phyloP scores from a whole-genome alignment of 2,329 filamentous ascomycete genomes.

The Alternaria triticimaculans region DNA sequence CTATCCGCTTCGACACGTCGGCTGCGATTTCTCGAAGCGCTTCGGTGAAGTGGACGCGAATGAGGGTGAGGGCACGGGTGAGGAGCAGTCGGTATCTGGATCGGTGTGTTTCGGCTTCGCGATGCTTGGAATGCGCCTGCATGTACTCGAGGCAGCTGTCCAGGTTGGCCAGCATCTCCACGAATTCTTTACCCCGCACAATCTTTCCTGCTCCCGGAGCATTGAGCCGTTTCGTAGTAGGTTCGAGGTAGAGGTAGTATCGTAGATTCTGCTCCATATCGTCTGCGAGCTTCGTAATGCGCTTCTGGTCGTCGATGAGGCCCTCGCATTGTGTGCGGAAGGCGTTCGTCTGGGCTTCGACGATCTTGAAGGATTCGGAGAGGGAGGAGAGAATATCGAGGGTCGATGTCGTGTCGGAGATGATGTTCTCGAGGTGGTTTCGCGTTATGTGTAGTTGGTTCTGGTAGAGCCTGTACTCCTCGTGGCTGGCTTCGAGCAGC shows the following conservation, averaged over 20 bases:
- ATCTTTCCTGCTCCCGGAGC: constrained; percentile 87
- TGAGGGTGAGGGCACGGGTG: constrained; percentile 70
- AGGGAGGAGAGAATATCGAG: constrained; percentile 78
- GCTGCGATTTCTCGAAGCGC: constrained; percentile 67
- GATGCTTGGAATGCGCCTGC: constrained; percentile 82
- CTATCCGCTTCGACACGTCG: constrained; percentile 68
- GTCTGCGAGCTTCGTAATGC: constrained; percentile 78
- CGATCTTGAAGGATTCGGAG: constrained; percentile 83
- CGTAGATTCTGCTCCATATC: constrained; percentile 88
- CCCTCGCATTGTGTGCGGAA: constrained; percentile 94
- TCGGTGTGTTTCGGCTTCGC: constrained; percentile 85
- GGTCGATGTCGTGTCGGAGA: constrained; percentile 77
- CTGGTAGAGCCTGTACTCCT: constrained; percentile 82
- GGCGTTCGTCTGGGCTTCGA: constrained; percentile 88
- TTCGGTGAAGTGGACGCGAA: constrained; percentile 70
- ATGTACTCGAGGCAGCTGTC: constrained; percentile 94
- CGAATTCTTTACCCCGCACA: constrained; percentile 83
- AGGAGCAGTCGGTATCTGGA: constrained; percentile 86
- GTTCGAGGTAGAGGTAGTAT: constrained; percentile 93
- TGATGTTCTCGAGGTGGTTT: constrained; percentile 78
- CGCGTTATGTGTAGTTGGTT: constrained; percentile 83
- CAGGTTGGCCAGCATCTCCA: constrained; percentile 84
- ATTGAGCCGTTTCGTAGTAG: constrained; percentile 86
- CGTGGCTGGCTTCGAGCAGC: constrained; percentile 81
- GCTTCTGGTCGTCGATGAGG: constrained; percentile 79